phyloP scores from a whole-genome alignment of 1,284 basidiomycete species.

The Ganoderma lucidum region DNA sequence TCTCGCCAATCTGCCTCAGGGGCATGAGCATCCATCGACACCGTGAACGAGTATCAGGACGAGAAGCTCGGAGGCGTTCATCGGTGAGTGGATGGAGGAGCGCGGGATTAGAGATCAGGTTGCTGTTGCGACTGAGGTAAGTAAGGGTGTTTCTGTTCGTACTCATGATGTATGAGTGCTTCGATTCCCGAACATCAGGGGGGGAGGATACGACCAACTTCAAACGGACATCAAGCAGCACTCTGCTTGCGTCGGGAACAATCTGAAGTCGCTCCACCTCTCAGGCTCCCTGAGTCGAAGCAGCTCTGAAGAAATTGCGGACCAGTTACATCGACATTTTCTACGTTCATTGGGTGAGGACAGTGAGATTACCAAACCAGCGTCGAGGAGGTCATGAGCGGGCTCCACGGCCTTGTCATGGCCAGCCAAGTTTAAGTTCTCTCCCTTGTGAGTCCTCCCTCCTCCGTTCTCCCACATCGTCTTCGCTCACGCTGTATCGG shows the following conservation, averaged over 20 bases:
- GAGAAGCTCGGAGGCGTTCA: constrained; percentile 40
- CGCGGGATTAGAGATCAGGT: constrained; percentile 50
- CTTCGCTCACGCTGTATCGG: constrained; percentile 14
- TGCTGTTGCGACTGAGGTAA: constrained; percentile 50
- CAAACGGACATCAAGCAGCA: constrained; percentile 36
- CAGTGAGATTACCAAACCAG: constrained; percentile 50
- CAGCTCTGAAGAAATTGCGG: constrained; percentile 62
- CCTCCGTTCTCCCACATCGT: no score
- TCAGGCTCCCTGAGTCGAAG: constrained; percentile 43
- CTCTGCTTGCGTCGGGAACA: constrained; percentile 48
- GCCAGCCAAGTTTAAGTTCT: constrained; percentile 57
- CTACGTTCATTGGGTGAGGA: constrained; percentile 20
- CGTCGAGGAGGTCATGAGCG: constrained; percentile 56
- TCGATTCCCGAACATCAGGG: no score
- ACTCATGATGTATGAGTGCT: no score
- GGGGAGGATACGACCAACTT: constrained; percentile 14
- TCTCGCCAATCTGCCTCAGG: constrained; percentile 58
- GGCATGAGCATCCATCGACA: constrained; percentile 62
- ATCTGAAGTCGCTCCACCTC: constrained; percentile 50
- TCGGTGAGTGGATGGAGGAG: constrained; percentile 53
- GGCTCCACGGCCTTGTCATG: constrained; percentile 50
- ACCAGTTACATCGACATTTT: constrained; percentile 59
- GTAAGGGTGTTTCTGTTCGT: background rate
- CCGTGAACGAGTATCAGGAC: constrained; percentile 53
- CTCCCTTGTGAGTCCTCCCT: constrained; percentile 41